These are phyloP conservation scores for Anacardium occidentale DNA, from an alignment of 345 rosid genomes.

Conservation along the genomic window DNA sequence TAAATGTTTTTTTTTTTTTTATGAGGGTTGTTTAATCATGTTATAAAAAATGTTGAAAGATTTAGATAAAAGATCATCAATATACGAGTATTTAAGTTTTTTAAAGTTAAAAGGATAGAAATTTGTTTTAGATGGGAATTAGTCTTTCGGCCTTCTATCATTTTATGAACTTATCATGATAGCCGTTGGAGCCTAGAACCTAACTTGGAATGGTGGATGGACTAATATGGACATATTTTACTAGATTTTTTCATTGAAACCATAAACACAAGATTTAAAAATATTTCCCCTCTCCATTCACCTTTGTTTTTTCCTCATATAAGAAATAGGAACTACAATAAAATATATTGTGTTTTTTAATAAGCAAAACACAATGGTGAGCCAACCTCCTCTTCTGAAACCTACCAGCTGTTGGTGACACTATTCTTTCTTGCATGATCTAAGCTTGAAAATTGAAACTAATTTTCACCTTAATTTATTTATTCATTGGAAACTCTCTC, in stretches of 20 bases:
- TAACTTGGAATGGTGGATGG: not conserved
- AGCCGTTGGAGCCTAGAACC: too few relatives aligned
- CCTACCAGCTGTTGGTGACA: constrained; percentile 4
- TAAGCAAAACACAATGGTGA: not conserved
- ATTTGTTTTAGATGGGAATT: too few relatives aligned
- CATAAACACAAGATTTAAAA: not conserved
- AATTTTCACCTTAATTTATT: constrained; percentile 17
- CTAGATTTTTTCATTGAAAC: not conserved
- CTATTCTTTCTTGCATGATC: constrained; percentile 24
- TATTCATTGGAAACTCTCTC: constrained; percentile 3
- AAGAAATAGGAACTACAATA: constrained; percentile 7
- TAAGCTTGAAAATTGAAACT: constrained; percentile 9
- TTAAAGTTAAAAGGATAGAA: too few relatives aligned
- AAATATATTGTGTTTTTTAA: not conserved
- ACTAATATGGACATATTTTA: not conserved
- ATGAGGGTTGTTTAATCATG: too few relatives aligned
- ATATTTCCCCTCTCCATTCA: constrained; percentile 11
- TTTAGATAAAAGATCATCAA: too few relatives aligned
- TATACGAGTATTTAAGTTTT: too few relatives aligned
- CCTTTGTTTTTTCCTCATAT: not conserved
- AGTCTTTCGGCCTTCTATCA: too few relatives aligned
- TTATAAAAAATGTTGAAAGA: too few relatives aligned
- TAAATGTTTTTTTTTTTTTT: too few relatives aligned
- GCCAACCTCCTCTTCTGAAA: constrained; percentile 10
- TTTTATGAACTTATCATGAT: too few relatives aligned